Conservation (phyloP, 192 early-diverging fungal genomes). For the Dispira simplex region DNA sequence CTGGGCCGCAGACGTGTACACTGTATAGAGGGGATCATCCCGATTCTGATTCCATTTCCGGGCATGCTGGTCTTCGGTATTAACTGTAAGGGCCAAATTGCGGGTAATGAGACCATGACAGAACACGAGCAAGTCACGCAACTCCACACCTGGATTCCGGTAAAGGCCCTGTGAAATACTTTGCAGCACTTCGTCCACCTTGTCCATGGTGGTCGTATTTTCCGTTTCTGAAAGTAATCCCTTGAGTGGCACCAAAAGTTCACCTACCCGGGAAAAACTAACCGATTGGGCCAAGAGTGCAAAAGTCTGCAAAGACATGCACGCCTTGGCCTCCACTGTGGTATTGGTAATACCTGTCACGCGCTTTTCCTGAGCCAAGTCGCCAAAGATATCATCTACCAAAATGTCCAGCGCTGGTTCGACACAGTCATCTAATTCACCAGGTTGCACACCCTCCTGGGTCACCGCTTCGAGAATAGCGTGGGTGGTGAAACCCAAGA, state of each 20-base stretch:
- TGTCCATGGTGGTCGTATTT: slow-evolving; percentile 50
- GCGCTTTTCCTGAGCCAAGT: slow-evolving; percentile 76
- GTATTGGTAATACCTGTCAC: slow-evolving; percentile 77
- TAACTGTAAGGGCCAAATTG: slow-evolving; percentile 56
- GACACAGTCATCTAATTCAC: slow-evolving; percentile 68
- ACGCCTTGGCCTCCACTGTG: slow-evolving; percentile 78
- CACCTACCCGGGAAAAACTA: slow-evolving; percentile 43
- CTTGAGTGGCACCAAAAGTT: slow-evolving; percentile 73
- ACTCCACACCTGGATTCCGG: slow-evolving; percentile 49
- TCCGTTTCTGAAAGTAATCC: slow-evolving; percentile 75
- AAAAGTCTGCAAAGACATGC: slow-evolving; percentile 73
- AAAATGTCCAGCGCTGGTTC: slow-evolving; percentile 53
- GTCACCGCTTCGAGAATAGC: slow-evolving; percentile 33
- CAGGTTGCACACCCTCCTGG: slow-evolving; percentile 40
- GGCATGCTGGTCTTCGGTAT: slow-evolving; percentile 16
- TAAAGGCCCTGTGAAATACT: slow-evolving; percentile 64
- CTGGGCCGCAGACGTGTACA: slow-evolving; percentile 50
- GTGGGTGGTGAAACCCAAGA: slow-evolving; percentile 89
- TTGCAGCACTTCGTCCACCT: slow-evolving; percentile 67
- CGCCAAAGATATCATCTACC: slow-evolving; percentile 87
- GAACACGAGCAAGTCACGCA: slow-evolving; percentile 59
- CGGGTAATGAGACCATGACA: slow-evolving; percentile 75
- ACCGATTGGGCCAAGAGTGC: slow-evolving; percentile 64
- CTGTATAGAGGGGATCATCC: slow-evolving; percentile 35
- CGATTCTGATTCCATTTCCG: slow-evolving; percentile 36